These are phyloP conservation scores for Nasturtium officinale DNA, from an alignment of 345 rosid genomes.

Conservation along the genomic window DNA sequence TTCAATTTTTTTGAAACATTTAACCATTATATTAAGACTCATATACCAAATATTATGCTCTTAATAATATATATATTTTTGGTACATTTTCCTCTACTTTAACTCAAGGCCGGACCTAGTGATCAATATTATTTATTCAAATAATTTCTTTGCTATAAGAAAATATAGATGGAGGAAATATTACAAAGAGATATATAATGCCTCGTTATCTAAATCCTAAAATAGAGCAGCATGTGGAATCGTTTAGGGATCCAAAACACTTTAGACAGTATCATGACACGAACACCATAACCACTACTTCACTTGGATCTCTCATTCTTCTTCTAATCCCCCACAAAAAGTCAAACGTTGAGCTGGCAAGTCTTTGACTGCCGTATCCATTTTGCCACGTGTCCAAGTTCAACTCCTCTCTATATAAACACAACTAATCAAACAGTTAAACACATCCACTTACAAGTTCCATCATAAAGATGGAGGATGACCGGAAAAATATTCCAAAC, in stretches of 20 bases:
- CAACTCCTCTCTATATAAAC: conserved; percentile 33
- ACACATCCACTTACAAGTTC: conserved; percentile 14
- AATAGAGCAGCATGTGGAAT: conserved; percentile 36
- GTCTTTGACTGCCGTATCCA: conserved; percentile 31
- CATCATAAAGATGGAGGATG: conserved; percentile 28
- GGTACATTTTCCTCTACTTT: no score
- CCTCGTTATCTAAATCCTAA: conserved; percentile 19
- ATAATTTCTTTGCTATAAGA: not conserved
- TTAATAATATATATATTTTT: no score
- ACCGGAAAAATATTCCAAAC: conserved; percentile 44
- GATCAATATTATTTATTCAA: no score
- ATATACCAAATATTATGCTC: no score
- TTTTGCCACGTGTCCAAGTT: conserved; percentile 36
- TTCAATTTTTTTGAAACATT: no score
- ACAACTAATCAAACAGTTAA: conserved; percentile 15
- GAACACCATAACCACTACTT: conserved; percentile 37
- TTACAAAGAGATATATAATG: conserved; percentile 16
- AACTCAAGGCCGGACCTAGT: no score
- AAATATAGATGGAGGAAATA: not conserved
- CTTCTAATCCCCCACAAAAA: conserved; percentile 21
- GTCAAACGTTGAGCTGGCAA: conserved; percentile 39
- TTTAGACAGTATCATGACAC: conserved; percentile 39
- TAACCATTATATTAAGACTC: no score
- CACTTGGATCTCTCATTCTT: conserved; percentile 39
- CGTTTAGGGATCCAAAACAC: conserved; percentile 26